These are phyloP conservation scores for Prunus mira DNA, from an alignment of 306 rosid species.

Conservation along the genomic window DNA sequence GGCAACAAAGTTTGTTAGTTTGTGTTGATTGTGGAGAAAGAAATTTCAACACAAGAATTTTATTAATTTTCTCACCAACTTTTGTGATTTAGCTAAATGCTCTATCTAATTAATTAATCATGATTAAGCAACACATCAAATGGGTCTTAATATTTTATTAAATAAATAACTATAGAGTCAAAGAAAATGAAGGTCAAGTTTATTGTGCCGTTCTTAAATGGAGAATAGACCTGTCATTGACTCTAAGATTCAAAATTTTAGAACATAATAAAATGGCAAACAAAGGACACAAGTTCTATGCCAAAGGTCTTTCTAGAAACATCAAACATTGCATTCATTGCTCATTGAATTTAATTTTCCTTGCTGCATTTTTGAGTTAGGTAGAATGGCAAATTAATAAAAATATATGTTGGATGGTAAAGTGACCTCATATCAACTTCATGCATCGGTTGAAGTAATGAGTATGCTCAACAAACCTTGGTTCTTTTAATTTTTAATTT, in stretches of 20 bases:
- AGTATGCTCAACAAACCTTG: too few relatives aligned
- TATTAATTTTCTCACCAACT: neutral
- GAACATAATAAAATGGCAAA: neutral
- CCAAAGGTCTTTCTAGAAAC: slow-evolving; percentile 3
- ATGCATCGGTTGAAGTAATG: neutral
- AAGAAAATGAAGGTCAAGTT: neutral
- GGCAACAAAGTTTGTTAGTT: neutral
- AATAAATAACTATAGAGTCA: neutral
- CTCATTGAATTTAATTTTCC: neutral
- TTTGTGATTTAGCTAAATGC: too few relatives aligned
- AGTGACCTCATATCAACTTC: neutral
- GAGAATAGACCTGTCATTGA: slow-evolving; percentile 7
- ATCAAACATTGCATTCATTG: neutral
- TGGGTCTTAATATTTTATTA: neutral
- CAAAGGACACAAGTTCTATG: neutral
- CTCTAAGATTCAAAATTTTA: neutral
- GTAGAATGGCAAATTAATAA: neutral
- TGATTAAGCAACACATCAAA: too few relatives aligned
- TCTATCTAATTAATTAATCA: too few relatives aligned
- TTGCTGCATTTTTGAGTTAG: neutral
- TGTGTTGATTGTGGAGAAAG: neutral
- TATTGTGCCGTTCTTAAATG: slow-evolving; percentile 6
- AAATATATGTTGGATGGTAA: neutral
- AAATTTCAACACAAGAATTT: neutral
- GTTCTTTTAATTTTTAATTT: too few relatives aligned